Evolutionary conservation across 2,329 filamentous ascomycete species (phyloP), one percentile per base, ranked within the genome.

Genomic region (Rhinocladiella mackenziei): DNA sequence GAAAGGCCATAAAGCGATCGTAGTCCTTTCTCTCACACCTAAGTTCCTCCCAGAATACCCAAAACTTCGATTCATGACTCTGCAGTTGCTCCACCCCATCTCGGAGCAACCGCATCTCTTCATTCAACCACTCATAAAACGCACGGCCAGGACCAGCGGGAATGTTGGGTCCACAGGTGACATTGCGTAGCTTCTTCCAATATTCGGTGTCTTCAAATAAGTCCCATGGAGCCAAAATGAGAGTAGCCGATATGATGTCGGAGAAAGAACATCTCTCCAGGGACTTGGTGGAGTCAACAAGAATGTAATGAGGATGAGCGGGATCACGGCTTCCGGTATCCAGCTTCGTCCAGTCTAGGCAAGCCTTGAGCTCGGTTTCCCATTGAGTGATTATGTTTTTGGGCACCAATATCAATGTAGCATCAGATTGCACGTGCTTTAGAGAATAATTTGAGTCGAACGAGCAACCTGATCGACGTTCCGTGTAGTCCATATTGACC

Each of bases 351-450:
- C 34, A 42, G 3, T 22, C 29, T 25, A 50, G 19, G 22, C 35
- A 80, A 38, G 75, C 75, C 2, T 54, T 35, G 10, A 78, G 70
- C 50, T 84, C 80, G 0, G 60, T 56, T 6, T 58, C 55, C 81
- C 81, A 85, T 56, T 84, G 81, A 4, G 65, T 56, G 1, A 74
- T 61, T 4, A 85, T 64, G 36, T 76, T 72, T 0, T 59, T 48
- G 0, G 80, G 80, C 5, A 77, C 75, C 1, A 84, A 58, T 19
- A 84, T 73, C 2, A 84, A 58, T 0, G 80, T 84, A 3, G 78
- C 80, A 11, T 74, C 70, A 1, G 72, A 62, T 5, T 39, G 10
- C 5, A 48, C 23, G 18, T 45, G 39, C 3, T 31, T 28, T 10
- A 11, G 8, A n/a, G 30, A 23, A 14, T 23, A 19, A 18, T 36